A percentile compares a stretch with the other conserved stretches of the same genome.
Evolutionary conservation across 345 rosid genomes (phyloP).

Genomic region (Microthlaspi erraticum): DNA sequence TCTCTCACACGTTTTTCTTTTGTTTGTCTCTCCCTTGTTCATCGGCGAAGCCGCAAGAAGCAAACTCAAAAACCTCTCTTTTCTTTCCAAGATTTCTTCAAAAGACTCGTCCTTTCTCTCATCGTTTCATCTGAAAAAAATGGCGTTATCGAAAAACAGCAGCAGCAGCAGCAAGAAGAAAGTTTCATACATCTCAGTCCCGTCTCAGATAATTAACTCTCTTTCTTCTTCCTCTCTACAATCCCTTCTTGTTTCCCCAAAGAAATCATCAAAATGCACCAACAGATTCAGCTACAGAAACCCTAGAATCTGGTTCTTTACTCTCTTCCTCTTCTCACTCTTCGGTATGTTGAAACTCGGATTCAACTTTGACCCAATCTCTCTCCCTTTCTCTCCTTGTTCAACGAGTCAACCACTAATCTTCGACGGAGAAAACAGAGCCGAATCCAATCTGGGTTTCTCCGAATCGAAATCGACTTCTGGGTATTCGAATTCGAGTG

Average conservation of each 20-base stretch:
- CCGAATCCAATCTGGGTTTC: slow-evolving; percentile 43
- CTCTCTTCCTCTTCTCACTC: slow-evolving; percentile 67
- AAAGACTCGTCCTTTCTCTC: background rate
- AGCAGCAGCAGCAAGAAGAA: slow-evolving; percentile 49
- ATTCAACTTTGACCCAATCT: slow-evolving; percentile 57
- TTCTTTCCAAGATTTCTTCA: slow-evolving; percentile 5
- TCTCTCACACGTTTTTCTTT: slow-evolving; percentile 42
- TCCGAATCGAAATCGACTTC: background rate
- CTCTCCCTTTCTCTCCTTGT: slow-evolving; percentile 64
- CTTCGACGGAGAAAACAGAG: slow-evolving; percentile 24
- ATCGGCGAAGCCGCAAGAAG: slow-evolving; percentile 8
- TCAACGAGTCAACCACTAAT: slow-evolving; percentile 30
- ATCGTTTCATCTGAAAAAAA: slow-evolving; percentile 28
- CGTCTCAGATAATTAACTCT: slow-evolving; percentile 72
- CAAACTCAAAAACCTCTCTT: background rate
- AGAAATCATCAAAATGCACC: slow-evolving; percentile 51
- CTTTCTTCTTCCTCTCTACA: slow-evolving; percentile 77
- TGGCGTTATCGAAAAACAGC: slow-evolving; percentile 55
- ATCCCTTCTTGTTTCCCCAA: slow-evolving; percentile 73
- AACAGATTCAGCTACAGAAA: slow-evolving; percentile 48
- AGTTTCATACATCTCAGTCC: slow-evolving; percentile 68
- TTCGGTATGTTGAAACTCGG: slow-evolving; percentile 68
- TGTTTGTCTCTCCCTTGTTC: slow-evolving; percentile 28
- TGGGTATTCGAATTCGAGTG: slow-evolving; percentile 34
- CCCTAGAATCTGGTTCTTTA: slow-evolving; percentile 65